Percentiles rank a stretch among this genome's conserved stretches.
These are phyloP conservation scores for Fusarium fracticaudum DNA, from an alignment of 2,329 filamentous ascomycete genomes.

Conservation along the genomic window DNA sequence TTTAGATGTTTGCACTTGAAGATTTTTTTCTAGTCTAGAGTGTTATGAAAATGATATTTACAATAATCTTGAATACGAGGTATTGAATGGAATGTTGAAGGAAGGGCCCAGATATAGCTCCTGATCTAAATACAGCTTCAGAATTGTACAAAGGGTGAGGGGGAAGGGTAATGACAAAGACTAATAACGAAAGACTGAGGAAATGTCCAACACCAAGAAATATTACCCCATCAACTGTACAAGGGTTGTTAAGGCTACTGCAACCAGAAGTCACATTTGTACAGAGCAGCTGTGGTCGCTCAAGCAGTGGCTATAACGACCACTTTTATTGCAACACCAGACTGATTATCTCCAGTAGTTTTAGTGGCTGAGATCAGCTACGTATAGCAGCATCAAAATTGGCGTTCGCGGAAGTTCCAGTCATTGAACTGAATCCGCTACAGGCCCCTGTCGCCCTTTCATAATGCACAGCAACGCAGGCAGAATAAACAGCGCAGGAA, in stretches of 20 bases:
- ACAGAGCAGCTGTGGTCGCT: neutral
- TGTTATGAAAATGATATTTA: fast-evolving
- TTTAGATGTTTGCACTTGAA: neutral
- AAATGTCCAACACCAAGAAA: neutral
- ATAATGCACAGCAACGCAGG: neutral
- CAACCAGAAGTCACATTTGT: neutral
- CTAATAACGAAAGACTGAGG: neutral
- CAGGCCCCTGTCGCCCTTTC: neutral
- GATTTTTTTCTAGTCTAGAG: neutral
- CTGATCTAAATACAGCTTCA: too few species aligned
- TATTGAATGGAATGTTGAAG: neutral
- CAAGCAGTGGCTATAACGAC: neutral
- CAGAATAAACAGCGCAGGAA: neutral
- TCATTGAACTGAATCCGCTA: neutral
- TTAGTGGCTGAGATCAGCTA: neutral
- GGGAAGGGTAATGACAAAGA: neutral
- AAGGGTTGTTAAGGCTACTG: neutral
- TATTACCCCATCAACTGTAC: neutral
- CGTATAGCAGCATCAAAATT: neutral
- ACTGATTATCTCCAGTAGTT: fast-evolving
- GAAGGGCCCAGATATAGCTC: too few species aligned
- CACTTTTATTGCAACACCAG: neutral
- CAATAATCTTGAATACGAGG: fast-evolving
- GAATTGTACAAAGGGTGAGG: too few species aligned
- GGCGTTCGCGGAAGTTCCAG: neutral